Conservation (phyloP, 2,329 filamentous ascomycete genomes). For the Aureobasidium sp. region DNA sequence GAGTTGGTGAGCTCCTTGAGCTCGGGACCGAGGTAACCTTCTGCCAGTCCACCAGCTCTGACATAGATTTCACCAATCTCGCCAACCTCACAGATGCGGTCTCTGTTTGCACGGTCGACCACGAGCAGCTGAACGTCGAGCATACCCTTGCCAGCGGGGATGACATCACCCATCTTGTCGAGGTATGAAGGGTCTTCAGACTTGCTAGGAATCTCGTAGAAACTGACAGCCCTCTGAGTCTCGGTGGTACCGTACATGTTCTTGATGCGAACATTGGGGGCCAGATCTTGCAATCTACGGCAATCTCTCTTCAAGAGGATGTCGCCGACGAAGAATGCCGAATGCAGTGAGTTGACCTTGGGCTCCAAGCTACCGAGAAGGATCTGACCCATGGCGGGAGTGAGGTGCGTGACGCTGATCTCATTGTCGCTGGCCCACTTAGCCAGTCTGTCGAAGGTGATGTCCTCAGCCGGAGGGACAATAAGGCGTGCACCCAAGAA, state of each 20-base stretch:
- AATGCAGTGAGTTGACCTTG: conserved; percentile 50
- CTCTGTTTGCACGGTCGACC: conserved; percentile 61
- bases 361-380: conserved; percentile 80
- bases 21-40: conserved; percentile 63
- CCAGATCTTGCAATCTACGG: conserved; percentile 65
- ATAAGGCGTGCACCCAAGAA: conserved; percentile 77
- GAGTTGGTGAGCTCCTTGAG: conserved; percentile 56
- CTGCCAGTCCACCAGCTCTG: conserved; percentile 73
- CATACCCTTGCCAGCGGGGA: conserved; percentile 83
- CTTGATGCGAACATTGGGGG: conserved; percentile 65
- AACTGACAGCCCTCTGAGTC: conserved; percentile 73
- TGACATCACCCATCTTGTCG: conserved; percentile 62
- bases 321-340: conserved; percentile 88
- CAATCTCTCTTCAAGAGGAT: conserved; percentile 81
- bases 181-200: conserved; percentile 57
- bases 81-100: conserved; percentile 67
- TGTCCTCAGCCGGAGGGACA: conserved; percentile 73
- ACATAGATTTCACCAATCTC: conserved; percentile 81
- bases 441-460: conserved; percentile 74
- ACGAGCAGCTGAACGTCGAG: conserved; percentile 81
- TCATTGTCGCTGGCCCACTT: conserved; percentile 78
- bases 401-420: conserved; percentile 79
- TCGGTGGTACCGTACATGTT: conserved; percentile 91
- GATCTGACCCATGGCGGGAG: conserved; percentile 94
- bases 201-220: conserved; percentile 66